Evolutionary conservation across 2,329 filamentous ascomycete species (phyloP), one percentile per base, ranked within the genome.

Genomic region (Bisporella sp.): DNA sequence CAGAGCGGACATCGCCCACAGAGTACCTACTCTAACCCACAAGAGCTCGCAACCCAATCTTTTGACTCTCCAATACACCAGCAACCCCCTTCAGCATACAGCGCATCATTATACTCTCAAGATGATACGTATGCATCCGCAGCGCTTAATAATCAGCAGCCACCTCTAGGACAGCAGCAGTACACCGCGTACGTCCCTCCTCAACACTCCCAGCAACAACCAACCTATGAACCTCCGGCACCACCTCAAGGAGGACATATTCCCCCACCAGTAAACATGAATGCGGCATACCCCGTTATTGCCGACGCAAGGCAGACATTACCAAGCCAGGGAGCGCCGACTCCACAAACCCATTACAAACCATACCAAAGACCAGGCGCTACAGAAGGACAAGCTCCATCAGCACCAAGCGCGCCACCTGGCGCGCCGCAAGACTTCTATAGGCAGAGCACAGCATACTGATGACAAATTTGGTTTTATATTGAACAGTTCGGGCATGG

Each of bases 41-140:
- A 91, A 68, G 87, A 92, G 69, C 73, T 92, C 44, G 84, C 86
- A 30, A 89, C 87, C 0, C 87, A 85, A 1, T 81, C 80, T 7
- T 91, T 90, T 62, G 85, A 90, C 66, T 87, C 85, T 4, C 87
- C 86, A 41, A 76, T 87, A 39, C 73, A 77, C 41, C 55, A 56
- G 41, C 63, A 75, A 73, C 31, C 68, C 63, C 55, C 69, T 69
- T 42, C 65, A n/a, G 42, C 56, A 13, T 65, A 66, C 41, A 57
- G 56, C 31, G 55, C 56, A 29, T 60, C 62, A n/a, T 45, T 59
- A 30, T 64, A 64, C 41, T 59, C 59, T 6, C 50, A 57, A 49
- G 63, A 65, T 11, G 62, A 65, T n/a, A 53, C 57, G 30, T 65
- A 64, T 45, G 53, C 63, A 11, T 46, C 54, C 7, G 39, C 57